These are phyloP conservation scores for Leishmania lainsoni DNA, from an alignment of 208 protist genomes.

Conservation along the genomic window DNA sequence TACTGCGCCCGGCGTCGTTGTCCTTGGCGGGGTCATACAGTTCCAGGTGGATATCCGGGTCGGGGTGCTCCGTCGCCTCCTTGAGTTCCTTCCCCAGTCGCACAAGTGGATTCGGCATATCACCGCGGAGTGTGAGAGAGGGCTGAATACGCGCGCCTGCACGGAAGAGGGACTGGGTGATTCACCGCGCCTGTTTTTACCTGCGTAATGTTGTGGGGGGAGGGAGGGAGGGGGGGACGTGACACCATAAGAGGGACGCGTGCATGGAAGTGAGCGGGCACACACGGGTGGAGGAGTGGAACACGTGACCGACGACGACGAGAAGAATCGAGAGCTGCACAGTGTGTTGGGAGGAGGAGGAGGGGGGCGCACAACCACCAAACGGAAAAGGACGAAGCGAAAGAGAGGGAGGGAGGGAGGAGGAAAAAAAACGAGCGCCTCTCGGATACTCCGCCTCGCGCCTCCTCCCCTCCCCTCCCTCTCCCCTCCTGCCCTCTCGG, in stretches of 20 bases:
- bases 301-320: neutral
- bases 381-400: neutral
- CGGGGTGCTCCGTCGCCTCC: constrained; percentile 42
- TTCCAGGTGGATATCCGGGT: constrained; percentile 55
- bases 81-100: constrained; percentile 69
- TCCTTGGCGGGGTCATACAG: constrained; percentile 30
- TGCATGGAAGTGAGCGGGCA: no score
- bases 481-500: neutral
- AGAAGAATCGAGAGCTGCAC: neutral
- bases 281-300: neutral
- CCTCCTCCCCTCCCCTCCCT: neutral
- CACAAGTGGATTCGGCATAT: constrained; percentile 48
- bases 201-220: neutral
- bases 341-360: no score
- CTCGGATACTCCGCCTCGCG: neutral
- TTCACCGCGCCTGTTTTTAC: neutral
- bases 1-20: neutral
- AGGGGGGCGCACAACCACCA: no score
- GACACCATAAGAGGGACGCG: no score
- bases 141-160: neutral
- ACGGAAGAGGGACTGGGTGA: neutral
- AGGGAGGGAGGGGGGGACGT: no score
- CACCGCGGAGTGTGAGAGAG: neutral
- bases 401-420: neutral
- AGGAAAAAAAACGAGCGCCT: no score